phyloP scores from a whole-genome alignment of 2,329 filamentous ascomycete species.

The Ceratocystiopsis minuta region DNA sequence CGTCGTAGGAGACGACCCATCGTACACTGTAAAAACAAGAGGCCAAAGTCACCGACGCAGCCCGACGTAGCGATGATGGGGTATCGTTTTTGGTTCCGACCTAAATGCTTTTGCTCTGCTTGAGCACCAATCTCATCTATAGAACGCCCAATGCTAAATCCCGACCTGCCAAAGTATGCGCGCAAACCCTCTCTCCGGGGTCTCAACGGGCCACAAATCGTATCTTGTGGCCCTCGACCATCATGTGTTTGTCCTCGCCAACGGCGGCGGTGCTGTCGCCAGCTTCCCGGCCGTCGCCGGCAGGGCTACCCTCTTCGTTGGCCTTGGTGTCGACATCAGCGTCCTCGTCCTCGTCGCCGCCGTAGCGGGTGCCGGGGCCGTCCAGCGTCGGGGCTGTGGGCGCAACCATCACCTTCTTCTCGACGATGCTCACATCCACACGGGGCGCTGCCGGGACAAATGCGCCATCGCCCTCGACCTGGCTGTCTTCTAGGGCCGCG shows the following conservation, averaged over 20 bases:
- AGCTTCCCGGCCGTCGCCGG: constrained; percentile 16
- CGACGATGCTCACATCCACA: constrained; percentile 31
- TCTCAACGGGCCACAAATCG: not conserved
- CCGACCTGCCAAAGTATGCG: not conserved
- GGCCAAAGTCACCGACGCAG: no score
- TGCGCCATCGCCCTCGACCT: constrained; percentile 10
- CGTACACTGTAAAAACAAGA: no score
- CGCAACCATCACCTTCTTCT: constrained; percentile 26
- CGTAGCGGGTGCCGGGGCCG: constrained; percentile 1
- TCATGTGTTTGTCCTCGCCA: constrained; percentile 1
- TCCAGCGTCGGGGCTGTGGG: constrained; percentile 21
- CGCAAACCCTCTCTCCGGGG: not conserved
- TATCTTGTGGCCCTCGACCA: constrained; percentile 5
- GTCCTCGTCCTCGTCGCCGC: no score
- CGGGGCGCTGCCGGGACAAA: constrained; percentile 7
- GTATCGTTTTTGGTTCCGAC: no score
- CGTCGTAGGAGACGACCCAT: no score
- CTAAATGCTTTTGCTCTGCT: not conserved
- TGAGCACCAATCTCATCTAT: no score
- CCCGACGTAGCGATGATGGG: no score
- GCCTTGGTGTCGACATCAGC: no score
- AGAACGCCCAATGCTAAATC: not conserved
- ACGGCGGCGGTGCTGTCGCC: constrained; percentile 23
- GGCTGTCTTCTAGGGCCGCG: constrained; percentile 27
- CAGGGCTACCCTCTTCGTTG: constrained; percentile 2